These are phyloP conservation scores for Lactarius sp. DNA, from an alignment of 768 basidiomycete species.

Conservation along the genomic window DNA sequence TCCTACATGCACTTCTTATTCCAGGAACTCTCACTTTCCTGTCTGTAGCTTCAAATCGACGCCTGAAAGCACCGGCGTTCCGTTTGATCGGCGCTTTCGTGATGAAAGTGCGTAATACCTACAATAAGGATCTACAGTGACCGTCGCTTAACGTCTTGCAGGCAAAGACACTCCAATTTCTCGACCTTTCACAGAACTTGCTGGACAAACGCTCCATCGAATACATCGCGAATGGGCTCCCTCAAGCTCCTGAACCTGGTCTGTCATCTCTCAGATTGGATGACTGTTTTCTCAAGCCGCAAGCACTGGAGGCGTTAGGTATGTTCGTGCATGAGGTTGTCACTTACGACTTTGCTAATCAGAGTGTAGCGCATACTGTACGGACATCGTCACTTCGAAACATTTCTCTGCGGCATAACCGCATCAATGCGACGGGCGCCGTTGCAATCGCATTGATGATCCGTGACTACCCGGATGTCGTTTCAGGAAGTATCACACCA, in stretches of 20 bases:
- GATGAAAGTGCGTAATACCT: conserved; percentile 47
- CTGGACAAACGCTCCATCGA: conserved; percentile 85
- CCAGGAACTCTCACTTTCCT: conserved; percentile 75
- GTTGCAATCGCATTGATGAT: conserved; percentile 96
- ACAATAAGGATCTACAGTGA: background rate
- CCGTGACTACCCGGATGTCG: conserved; percentile 86
- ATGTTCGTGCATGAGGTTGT: conserved; percentile 30
- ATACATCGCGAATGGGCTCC: conserved; percentile 66
- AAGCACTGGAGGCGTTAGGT: conserved; percentile 78
- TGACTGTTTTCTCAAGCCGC: conserved; percentile 72
- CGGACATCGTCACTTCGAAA: conserved; percentile 81
- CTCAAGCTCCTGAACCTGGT: conserved; percentile 46
- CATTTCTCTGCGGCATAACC: conserved; percentile 86
- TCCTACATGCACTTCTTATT: conserved; percentile 86
- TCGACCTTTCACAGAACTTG: conserved; percentile 83
- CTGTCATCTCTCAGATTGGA: conserved; percentile 83
- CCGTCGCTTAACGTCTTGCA: conserved; percentile 31
- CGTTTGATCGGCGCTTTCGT: conserved; percentile 75
- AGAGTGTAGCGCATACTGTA: conserved; percentile 63
- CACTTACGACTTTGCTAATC: conserved; percentile 5
- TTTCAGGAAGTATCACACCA: conserved; percentile 33
- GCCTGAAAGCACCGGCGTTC: conserved; percentile 73
- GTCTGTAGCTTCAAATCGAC: conserved; percentile 81
- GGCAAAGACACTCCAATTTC: conserved; percentile 75
- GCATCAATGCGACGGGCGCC: conserved; percentile 77